Conservation (phyloP, 345 rosid species). For the Acer negundo region DNA sequence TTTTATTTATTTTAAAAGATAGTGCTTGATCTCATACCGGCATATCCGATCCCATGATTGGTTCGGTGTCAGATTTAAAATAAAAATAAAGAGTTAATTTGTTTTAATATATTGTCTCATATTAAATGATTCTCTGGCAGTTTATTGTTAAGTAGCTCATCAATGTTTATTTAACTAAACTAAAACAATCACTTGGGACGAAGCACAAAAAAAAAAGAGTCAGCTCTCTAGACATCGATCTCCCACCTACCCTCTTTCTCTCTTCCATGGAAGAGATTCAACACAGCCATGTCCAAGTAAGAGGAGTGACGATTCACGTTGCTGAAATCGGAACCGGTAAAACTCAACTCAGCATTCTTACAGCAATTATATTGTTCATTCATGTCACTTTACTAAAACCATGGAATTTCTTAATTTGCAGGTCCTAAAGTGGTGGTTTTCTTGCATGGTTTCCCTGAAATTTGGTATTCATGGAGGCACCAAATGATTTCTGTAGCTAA, state of each 20-base stretch:
- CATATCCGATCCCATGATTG: too few relatives aligned
- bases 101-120: too few relatives aligned
- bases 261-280: conserved; percentile 12
- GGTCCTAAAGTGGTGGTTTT: conserved; percentile 35
- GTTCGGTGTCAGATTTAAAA: too few relatives aligned
- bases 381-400: neutral
- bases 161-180: too few relatives aligned
- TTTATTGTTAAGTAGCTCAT: too few relatives aligned
- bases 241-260: neutral
- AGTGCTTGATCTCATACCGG: too few relatives aligned
- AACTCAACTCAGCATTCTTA: neutral
- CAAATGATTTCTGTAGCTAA: conserved; percentile 40
- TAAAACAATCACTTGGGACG: too few relatives aligned
- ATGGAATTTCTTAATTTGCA: neutral
- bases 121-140: too few relatives aligned
- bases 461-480: conserved; percentile 50
- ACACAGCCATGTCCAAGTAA: conserved; percentile 37
- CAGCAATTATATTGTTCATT: too few relatives aligned
- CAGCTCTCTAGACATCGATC: neutral
- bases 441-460: conserved; percentile 44
- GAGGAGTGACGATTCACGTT: conserved; percentile 48
- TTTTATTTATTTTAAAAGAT: too few relatives aligned
- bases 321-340: conserved; percentile 51
- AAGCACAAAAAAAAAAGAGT: too few relatives aligned
- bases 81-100: too few relatives aligned